Conservation (phyloP, 2,329 filamentous ascomycete species). For the Hortaea werneckii region DNA sequence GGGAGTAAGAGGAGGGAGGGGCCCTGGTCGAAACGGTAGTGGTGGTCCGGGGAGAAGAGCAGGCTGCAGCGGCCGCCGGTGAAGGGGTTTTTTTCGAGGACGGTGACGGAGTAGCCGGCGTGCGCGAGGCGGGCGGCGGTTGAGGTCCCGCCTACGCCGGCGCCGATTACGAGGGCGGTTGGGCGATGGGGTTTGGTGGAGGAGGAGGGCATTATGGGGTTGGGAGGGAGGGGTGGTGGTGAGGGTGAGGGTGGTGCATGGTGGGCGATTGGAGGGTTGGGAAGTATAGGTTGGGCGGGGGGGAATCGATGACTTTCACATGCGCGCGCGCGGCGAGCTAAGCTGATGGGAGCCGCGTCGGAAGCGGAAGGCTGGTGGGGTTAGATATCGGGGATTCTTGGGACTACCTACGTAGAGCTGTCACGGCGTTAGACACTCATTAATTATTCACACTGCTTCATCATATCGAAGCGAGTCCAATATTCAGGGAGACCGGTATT, state of each 20-base stretch:
- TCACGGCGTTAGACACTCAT: no score
- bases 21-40: slow-evolving; percentile 63
- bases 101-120: slow-evolving; percentile 60
- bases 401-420: background rate
- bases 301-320: background rate
- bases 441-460: no score
- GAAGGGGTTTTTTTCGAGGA: slow-evolving; percentile 67
- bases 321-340: background rate
- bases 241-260: background rate
- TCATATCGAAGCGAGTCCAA: no score
- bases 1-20: slow-evolving; percentile 65
- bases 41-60: slow-evolving; percentile 32
- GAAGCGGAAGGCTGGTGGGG: background rate
- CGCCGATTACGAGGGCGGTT: slow-evolving; percentile 19
- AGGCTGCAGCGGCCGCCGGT: slow-evolving; percentile 63
- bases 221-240: background rate
- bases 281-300: background rate
- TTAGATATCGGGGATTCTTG: background rate
- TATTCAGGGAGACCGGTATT: no score
- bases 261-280: background rate
- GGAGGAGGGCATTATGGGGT: slow-evolving; percentile 1
- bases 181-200: slow-evolving; percentile 11
- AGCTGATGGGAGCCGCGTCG: background rate
- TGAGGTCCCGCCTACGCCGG: slow-evolving; percentile 62
- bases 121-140: slow-evolving; percentile 59